Base-by-base conservation (phyloP, 345 rosid species). In the Moringa oleifera region DNA sequence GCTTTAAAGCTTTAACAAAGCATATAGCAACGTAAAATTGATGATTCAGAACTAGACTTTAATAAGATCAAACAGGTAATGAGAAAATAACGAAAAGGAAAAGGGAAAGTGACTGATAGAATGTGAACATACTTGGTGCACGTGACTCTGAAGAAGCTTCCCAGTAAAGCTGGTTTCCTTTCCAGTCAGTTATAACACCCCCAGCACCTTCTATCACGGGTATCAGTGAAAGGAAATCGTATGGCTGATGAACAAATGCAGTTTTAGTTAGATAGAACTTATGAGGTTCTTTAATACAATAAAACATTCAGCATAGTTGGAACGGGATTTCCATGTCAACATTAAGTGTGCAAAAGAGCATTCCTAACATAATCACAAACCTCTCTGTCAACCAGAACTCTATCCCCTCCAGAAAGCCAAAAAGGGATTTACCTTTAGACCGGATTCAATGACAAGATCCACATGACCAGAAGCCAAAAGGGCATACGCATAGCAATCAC, bases 401-500 rank as follows among this genome's bases (percentile, higher is more conserved):
- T 11, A 33, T 33, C 37, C 37, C 37, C 5, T 33, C 37, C 37
- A 33, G 11, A 33, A 5, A 33, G 6, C 5, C 37, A 33, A 51
- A 20, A 37, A 51, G 20, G 31, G 31, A 25, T 56, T 63, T 85
- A 94, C 97, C 97, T 81, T 83, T 49, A 94, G 85, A 66, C 95
- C 95, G 9, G 97, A 94, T 72, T 94, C 99, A 16, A 90, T 70
- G 36, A 90, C 99, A 56, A 90, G 95, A 86, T 94, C 99, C 54
- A 94, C 99, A 62, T 59, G 82, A 61, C 99, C 99, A 52, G 97
- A 90, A 65, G 99, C 92, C 79, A 94, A 55, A 61, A 94, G 96
- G 37, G 99, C 97, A 73, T 86, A 94, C 59, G 97, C 97, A 46
- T 94, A 90, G 82, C 99, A 94, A 75, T 94, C 99, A 69, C 99